phyloP scores from a whole-genome alignment of 768 basidiomycete species.

The Serendipita sp. region DNA sequence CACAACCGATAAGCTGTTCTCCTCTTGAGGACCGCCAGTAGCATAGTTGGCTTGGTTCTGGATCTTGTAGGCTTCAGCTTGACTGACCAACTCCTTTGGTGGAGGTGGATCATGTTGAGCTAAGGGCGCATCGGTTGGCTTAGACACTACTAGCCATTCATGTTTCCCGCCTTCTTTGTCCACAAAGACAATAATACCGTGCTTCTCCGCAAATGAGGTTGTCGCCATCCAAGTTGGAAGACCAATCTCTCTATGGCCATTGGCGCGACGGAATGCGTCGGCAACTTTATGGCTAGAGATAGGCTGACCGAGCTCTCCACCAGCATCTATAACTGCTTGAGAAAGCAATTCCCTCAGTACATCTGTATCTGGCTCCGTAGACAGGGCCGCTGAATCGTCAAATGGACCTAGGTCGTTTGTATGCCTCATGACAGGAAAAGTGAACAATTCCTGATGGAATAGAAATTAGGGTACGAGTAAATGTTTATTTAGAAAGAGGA shows the following conservation, averaged over 20 bases:
- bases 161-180: background rate
- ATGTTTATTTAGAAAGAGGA: background rate
- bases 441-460: background rate
- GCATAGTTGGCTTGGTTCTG: too few species aligned
- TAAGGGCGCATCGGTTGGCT: background rate
- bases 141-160: background rate
- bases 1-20: background rate
- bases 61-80: too few species aligned
- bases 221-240: background rate
- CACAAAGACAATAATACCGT: background rate
- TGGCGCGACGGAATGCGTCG: background rate
- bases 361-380: background rate
- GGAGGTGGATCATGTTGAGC: background rate
- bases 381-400: background rate
- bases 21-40: background rate
- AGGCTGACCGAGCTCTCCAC: background rate
- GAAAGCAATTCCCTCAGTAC: background rate
- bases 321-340: background rate
- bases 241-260: background rate
- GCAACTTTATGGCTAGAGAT: constrained; percentile 1
- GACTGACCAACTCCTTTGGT: background rate
- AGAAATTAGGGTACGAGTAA: background rate
- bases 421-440: background rate
- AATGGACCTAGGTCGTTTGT: background rate
- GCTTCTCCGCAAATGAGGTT: background rate